A percentile compares a stretch with the other conserved stretches of the same genome.
Evolutionary conservation across 2,329 filamentous ascomycete genomes (phyloP).

Genomic region (Penicillium sp.): DNA sequence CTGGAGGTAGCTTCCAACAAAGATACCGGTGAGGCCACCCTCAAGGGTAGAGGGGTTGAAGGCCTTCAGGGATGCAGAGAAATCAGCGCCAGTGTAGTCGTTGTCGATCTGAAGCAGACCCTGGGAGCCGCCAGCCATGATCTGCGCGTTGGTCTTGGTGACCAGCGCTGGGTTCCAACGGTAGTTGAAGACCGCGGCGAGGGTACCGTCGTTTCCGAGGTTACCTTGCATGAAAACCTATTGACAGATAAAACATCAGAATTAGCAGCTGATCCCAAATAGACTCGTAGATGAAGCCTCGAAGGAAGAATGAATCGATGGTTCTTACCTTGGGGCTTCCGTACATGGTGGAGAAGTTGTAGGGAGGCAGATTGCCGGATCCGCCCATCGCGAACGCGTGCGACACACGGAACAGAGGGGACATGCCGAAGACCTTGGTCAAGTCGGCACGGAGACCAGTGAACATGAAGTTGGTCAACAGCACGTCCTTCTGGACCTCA

Average conservation of each 20-base stretch:
- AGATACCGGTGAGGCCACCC: constrained; percentile 90
- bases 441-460: constrained; percentile 92
- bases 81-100: constrained; percentile 91
- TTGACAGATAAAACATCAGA: background rate
- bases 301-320: background rate
- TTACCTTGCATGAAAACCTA: constrained; percentile 96
- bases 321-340: constrained; percentile 80
- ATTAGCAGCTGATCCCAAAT: background rate
- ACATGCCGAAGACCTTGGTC: constrained; percentile 93
- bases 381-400: constrained; percentile 93
- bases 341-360: constrained; percentile 91
- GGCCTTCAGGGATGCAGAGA: constrained; percentile 88
- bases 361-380: constrained; percentile 81
- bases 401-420: constrained; percentile 93
- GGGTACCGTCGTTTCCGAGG: constrained; percentile 85
- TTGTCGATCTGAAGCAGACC: constrained; percentile 93
- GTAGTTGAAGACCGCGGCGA: constrained; percentile 90
- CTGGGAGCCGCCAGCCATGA: constrained; percentile 73
- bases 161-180: constrained; percentile 79
- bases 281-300: background rate
- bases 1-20: constrained; percentile 94
- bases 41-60: constrained; percentile 94
- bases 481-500: constrained; percentile 94
- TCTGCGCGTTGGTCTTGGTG: constrained; percentile 84
- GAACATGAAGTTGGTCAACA: constrained; percentile 96